Evolutionary conservation across 306 rosid species (phyloP), one percentile per base, ranked within the genome.

Genomic region (Castanea sativa): DNA sequence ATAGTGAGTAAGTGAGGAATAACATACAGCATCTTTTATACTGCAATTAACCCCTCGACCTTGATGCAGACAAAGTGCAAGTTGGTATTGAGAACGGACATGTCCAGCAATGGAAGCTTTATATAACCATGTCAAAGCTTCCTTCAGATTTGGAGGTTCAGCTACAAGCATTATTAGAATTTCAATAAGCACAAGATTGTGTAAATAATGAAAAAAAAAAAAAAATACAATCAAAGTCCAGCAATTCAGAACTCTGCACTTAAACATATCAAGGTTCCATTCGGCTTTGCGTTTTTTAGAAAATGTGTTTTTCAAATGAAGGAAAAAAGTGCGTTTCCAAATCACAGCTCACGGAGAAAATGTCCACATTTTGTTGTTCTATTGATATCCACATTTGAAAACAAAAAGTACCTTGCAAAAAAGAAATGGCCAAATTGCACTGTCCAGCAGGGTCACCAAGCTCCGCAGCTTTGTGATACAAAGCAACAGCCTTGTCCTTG

Each of bases 41-140:
- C 85, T 86, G 74, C 77, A 70, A 43, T 71, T 77, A 19, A 59
- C 77, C 73, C 88, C 97, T 3, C 82, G 84, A 59, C 90, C 90
- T 19, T 89, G 95, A 79, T 90, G 97, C 63, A 94, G 88, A 83
- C 95, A 91, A 76, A 92, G 90, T 7, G 93, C 99, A 38, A 94
- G 95, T 74, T 92, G 99, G 86, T 92, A 94, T 73, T 90, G 99
- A 67, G 99, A 93, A 69, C 97, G 97, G 45, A 78, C 74, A 82
- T 88, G 82, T 56, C 97, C 97, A 21, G 83, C 83, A 58, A 51
- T 1, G 45, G 99, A 87, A 35, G 95, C 91, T 84, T 71, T 75
- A 76, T 83, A 81, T 58, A 94, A 83, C 95, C 97, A 94, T 82
- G 68, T 86, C 18, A 92, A 76, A 64, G 97, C 97, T 76, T 90